Base-by-base conservation (phyloP, 345 rosid genomes). In the Punica granatum region DNA sequence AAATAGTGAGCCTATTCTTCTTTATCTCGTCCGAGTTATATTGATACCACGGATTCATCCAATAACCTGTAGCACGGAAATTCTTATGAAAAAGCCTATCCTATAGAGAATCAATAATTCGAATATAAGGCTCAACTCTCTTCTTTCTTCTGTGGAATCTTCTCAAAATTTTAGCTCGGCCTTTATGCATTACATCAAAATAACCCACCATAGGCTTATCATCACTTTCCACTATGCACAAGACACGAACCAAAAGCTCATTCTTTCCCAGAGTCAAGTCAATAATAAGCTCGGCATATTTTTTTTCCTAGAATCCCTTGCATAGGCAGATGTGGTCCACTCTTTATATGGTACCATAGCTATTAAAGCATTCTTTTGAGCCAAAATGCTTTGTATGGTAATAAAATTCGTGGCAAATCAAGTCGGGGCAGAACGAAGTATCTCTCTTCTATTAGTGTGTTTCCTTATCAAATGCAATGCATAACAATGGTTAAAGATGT, bases 391-490 rank as follows among this genome's bases (percentile, higher is more conserved):
- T 7, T 53, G n/a, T 21, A 53, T 12, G 13, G 59, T n/a, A 53
- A 53, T 53, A 21, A 19, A 36, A 36, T 36, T 36, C 19, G 59
- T 53, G 2, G 23, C n/a, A 53, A 53, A 53, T 19, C 23, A n/a
- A 16, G 7, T 53, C 13, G 59, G 6, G 1, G 59, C 6, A 14
- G 59, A n/a, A 26, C 59, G 23, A 53, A 53, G 59, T 6, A 7
- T 53, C 23, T 53, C 23, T 53, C 59, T 53, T 16, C 7, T 26
- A 53, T 26, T 19, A 53, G 23, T 53, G 59, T 19, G 28, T n/a
- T 53, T 3, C 23, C n/a, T 53, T 26, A 53, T 53, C 59, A 53
- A 53, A 53, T 53, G 59, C 28, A 53, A 53, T n/a, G 59, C 59
- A 53, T 1, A 53, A 21, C 59, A 16, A 53, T 53, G 59, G 19